Conservation (phyloP, 345 rosid species). For the Corymbia maculata region DNA sequence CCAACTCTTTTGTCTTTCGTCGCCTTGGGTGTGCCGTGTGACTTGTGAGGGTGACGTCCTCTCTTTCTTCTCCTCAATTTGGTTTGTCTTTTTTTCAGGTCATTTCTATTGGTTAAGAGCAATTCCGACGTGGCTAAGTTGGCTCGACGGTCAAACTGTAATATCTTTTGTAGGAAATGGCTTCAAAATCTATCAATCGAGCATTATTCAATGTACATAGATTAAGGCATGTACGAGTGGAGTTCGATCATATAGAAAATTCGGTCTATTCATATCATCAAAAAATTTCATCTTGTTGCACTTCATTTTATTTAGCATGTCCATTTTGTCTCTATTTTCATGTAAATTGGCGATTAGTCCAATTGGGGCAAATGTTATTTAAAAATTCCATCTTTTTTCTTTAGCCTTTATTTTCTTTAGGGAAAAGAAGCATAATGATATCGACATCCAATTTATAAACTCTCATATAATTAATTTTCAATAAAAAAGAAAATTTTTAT, state of each 20-base stretch:
- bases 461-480: background rate
- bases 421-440: background rate
- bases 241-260: background rate
- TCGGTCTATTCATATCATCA: fast-evolving
- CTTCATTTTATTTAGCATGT: background rate
- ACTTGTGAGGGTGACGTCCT: background rate
- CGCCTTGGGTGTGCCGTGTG: background rate
- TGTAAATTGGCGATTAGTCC: fast-evolving
- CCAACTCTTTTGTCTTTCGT: background rate
- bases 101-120: background rate
- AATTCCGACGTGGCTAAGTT: background rate
- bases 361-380: background rate
- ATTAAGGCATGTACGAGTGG: background rate
- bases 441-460: background rate
- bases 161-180: fast-evolving
- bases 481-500: background rate
- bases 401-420: background rate
- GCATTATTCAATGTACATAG: background rate
- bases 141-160: fast-evolving
- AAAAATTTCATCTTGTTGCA: background rate
- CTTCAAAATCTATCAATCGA: background rate
- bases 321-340: background rate
- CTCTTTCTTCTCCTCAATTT: background rate
- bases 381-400: background rate
- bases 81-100: background rate